Percentiles rank a stretch among this genome's conserved stretches.
Evolutionary conservation across 2,329 filamentous ascomycete genomes (phyloP).

Genomic region (Rhynchosporium secalis): DNA sequence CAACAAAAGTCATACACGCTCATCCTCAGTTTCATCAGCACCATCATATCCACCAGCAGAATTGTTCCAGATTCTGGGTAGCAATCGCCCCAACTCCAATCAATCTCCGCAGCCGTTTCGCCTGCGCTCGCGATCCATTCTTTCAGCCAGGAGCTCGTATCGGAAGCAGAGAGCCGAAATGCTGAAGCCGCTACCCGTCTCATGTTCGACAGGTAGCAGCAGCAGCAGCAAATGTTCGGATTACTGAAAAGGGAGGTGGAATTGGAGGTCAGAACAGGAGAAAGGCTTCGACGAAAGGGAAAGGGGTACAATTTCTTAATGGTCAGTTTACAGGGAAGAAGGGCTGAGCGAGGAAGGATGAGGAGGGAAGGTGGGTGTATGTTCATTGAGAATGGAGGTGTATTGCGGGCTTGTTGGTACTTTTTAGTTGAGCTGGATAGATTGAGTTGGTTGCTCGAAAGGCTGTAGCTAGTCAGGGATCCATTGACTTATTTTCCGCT

Average conservation of each 20-base stretch:
- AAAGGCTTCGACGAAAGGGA: not conserved
- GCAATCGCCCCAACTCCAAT: not conserved
- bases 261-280: not conserved
- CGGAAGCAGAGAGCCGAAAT: not conserved
- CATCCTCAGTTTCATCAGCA: not conserved
- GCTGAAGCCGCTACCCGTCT: not conserved
- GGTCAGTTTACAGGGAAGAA: not conserved
- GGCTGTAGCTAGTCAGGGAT: not conserved
- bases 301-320: not conserved
- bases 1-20: not conserved
- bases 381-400: not conserved
- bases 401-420: not conserved
- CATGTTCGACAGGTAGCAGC: not conserved
- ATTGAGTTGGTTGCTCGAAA: not conserved
- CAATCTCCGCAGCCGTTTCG: not conserved
- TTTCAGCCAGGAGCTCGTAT: not conserved
- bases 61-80: not conserved
- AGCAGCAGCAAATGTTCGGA: not conserved
- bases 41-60: not conserved
- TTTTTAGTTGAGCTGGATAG: not conserved
- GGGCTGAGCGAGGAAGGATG: not conserved
- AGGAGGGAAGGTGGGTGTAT: not conserved
- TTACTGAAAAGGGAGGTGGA: not conserved
- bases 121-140: not conserved
- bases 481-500: no score